These are phyloP conservation scores for Elsinoe ampelina DNA, from an alignment of 2,329 filamentous ascomycete species.

Conservation along the genomic window DNA sequence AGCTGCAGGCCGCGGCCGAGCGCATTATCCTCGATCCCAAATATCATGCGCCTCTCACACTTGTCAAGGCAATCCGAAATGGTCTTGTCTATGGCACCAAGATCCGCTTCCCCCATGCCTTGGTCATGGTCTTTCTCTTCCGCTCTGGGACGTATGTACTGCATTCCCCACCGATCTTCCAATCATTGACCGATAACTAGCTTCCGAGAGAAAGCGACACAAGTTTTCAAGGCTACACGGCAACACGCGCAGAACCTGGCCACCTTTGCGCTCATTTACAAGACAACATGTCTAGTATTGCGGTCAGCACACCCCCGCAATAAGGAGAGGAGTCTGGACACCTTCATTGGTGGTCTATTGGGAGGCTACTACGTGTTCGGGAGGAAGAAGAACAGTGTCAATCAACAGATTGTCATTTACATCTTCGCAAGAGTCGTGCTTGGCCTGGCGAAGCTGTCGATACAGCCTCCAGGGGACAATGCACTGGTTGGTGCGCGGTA, in stretches of 20 bases:
- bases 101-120: conserved; percentile 94
- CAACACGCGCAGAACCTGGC: conserved; percentile 89
- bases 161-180: not conserved
- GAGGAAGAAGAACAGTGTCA: conserved; percentile 66
- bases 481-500: conserved; percentile 29
- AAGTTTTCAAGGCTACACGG: conserved; percentile 76
- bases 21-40: conserved; percentile 69
- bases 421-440: conserved; percentile 87
- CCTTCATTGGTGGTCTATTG: conserved; percentile 74
- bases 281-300: conserved; percentile 66
- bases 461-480: conserved; percentile 48
- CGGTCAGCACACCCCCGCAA: conserved; percentile 37
- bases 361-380: conserved; percentile 94
- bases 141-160: conserved; percentile 56
- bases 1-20: conserved; percentile 58
- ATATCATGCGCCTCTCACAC: conserved; percentile 73
- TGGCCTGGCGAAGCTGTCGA: conserved; percentile 70
- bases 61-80: conserved; percentile 92
- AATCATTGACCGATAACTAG: not conserved
- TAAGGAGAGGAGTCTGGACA: conserved; percentile 65
- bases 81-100: conserved; percentile 94
- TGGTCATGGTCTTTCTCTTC: conserved; percentile 98
- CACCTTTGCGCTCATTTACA: conserved; percentile 86
- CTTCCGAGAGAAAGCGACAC: conserved; percentile 63
- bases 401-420: conserved; percentile 97